A percentile compares a stretch with the other conserved stretches of the same genome.
These are phyloP conservation scores for Metschnikowia hibisci DNA, from an alignment of 805 yeast species.

Conservation along the genomic window DNA sequence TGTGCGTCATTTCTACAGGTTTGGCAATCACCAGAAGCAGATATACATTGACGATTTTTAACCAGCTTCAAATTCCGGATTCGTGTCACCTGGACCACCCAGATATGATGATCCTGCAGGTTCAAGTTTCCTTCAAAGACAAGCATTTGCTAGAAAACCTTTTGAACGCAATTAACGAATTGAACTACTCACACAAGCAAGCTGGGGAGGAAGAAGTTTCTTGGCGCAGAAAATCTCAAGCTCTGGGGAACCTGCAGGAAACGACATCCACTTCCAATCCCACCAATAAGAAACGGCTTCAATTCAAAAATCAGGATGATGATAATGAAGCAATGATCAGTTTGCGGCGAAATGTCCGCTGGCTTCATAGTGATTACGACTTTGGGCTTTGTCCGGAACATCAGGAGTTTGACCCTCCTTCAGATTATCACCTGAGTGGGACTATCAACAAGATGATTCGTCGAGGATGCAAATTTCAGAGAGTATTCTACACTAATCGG, in stretches of 20 bases:
- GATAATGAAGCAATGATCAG: background rate
- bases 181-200: background rate
- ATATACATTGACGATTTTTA: slow-evolving; percentile 9
- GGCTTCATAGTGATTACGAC: slow-evolving; percentile 17
- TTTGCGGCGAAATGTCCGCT: slow-evolving; percentile 7
- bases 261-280: background rate
- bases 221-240: background rate
- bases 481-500: slow-evolving; percentile 17
- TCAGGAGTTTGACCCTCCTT: slow-evolving; percentile 10
- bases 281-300: background rate
- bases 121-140: slow-evolving; percentile 14
- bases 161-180: slow-evolving; percentile 5
- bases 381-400: slow-evolving; percentile 16
- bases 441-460: slow-evolving; percentile 9
- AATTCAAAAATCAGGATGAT: background rate
- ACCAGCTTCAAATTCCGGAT: background rate
- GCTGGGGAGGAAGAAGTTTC: background rate
- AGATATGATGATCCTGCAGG: slow-evolving; percentile 4
- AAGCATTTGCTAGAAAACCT: slow-evolving; percentile 13
- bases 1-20: slow-evolving; percentile 3
- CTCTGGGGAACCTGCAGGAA: background rate
- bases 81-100: slow-evolving; percentile 2
- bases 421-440: slow-evolving; percentile 12
- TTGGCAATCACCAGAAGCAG: background rate
- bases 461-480: background rate